A percentile compares a stretch with the other conserved stretches of the same genome.
Evolutionary conservation across 2,329 filamentous ascomycete genomes (phyloP).

Genomic region (Dactylonectria macrodidyma): DNA sequence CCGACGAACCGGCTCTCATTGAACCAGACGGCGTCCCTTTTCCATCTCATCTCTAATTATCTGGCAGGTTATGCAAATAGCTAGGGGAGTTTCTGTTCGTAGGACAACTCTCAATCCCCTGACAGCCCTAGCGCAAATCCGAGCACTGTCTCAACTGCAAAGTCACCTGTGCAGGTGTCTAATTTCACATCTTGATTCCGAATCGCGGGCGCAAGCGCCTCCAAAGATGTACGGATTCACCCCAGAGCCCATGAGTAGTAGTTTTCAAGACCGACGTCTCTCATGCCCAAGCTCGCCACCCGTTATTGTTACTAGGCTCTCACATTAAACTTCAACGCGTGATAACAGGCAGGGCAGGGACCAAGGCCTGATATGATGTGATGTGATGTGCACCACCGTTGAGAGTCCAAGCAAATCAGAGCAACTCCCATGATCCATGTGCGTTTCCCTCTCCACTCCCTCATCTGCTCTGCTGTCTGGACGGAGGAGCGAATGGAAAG

Average conservation of each 20-base stretch:
- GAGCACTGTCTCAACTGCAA: constrained; percentile 20
- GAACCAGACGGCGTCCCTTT: not conserved
- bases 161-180: not conserved
- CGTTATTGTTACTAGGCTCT: constrained; percentile 8
- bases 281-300: constrained; percentile 7
- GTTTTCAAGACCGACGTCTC: constrained; percentile 18
- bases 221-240: constrained; percentile 4
- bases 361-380: not conserved
- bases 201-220: constrained; percentile 21
- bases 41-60: not conserved
- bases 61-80: not conserved
- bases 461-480: constrained; percentile 17
- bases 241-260: not conserved
- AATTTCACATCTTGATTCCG: constrained; percentile 9
- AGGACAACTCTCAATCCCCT: not conserved
- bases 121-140: constrained; percentile 3
- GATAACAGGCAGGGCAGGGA: not conserved
- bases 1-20: not conserved
- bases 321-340: constrained; percentile 11
- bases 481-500: constrained; percentile 20
- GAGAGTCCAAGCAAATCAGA: constrained; percentile 17
- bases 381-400: constrained; percentile 20
- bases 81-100: not conserved
- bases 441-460: constrained; percentile 13
- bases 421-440: constrained; percentile 20